phyloP scores from a whole-genome alignment of 2,329 filamentous ascomycete species.

The Pyrenophora seminiperda region DNA sequence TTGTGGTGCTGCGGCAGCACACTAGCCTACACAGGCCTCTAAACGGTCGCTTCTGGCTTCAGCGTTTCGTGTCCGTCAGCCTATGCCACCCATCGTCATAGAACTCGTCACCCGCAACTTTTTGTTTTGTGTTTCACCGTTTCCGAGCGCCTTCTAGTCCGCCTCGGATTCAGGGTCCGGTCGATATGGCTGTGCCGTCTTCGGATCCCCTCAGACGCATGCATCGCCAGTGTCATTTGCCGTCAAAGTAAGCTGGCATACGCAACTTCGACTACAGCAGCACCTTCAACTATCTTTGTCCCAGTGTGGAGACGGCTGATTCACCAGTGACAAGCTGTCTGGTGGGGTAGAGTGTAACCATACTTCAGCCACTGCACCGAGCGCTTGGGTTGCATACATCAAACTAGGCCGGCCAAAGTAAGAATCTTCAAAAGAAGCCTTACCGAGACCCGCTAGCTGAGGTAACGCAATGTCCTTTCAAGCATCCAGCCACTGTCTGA shows the following conservation, averaged over 20 bases:
- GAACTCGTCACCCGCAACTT: constrained; percentile 1
- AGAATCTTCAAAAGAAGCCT: neutral
- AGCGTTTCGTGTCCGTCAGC: constrained; percentile 2
- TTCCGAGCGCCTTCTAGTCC: neutral
- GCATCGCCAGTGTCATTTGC: too few species aligned
- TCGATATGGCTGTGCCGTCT: neutral
- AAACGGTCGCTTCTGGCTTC: constrained; percentile 17
- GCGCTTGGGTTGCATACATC: neutral
- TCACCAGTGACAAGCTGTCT: neutral
- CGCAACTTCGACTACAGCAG: too few species aligned
- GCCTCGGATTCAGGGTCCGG: neutral
- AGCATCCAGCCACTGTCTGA: too few species aligned
- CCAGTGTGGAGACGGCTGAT: neutral
- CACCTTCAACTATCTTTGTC: too few species aligned
- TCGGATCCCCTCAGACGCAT: constrained; percentile 5
- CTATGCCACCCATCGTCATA: neutral
- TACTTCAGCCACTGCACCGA: neutral
- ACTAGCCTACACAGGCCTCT: constrained; percentile 4
- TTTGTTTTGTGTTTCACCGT: constrained; percentile 3
- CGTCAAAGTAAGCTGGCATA: too few species aligned
- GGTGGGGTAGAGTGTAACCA: constrained; percentile 1
- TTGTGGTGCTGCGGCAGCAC: constrained; percentile 3
- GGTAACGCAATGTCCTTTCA: too few species aligned
- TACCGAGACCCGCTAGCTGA: too few species aligned
- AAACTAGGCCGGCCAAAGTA: neutral